These are phyloP conservation scores for Ophioceras dolichostomum DNA, from an alignment of 2,329 filamentous ascomycete genomes.

Conservation along the genomic window DNA sequence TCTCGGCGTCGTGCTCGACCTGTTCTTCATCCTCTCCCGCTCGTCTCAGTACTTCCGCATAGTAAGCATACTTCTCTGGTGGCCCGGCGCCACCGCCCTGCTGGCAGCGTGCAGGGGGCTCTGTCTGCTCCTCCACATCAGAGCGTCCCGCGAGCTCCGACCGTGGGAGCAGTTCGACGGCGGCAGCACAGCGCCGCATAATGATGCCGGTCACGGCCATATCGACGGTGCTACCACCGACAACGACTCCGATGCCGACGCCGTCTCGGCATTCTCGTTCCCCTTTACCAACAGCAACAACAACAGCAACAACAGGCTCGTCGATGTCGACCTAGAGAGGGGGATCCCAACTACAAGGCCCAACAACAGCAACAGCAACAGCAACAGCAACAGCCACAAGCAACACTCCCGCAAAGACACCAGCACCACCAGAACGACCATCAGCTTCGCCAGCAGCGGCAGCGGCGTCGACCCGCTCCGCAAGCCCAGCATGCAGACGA, in stretches of 20 bases:
- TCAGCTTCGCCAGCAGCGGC: neutral
- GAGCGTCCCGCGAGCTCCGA: constrained; percentile 18
- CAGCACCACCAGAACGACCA: too few relatives aligned
- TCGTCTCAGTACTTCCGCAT: constrained; percentile 15
- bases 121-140: constrained; percentile 20
- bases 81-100: constrained; percentile 19
- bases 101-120: constrained; percentile 22
- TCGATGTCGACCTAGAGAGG: too few relatives aligned
- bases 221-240: constrained; percentile 2
- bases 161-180: constrained; percentile 22
- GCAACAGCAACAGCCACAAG: constrained; percentile 2
- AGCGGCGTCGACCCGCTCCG: constrained; percentile 11
- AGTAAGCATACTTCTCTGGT: constrained; percentile 19
- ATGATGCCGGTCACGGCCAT: constrained; percentile 3
- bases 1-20: constrained; percentile 16
- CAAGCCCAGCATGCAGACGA: constrained; percentile 17
- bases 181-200: neutral
- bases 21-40: constrained; percentile 19
- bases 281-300: constrained; percentile 5
- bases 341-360: too few relatives aligned
- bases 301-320: neutral
- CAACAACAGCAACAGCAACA: constrained; percentile 4
- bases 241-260: neutral
- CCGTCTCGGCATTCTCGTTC: neutral
- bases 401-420: constrained; percentile 4